Evolutionary conservation across 2,329 filamentous ascomycete genomes (phyloP), one percentile per base, ranked within the genome.

Genomic region (Neurospora sp.): DNA sequence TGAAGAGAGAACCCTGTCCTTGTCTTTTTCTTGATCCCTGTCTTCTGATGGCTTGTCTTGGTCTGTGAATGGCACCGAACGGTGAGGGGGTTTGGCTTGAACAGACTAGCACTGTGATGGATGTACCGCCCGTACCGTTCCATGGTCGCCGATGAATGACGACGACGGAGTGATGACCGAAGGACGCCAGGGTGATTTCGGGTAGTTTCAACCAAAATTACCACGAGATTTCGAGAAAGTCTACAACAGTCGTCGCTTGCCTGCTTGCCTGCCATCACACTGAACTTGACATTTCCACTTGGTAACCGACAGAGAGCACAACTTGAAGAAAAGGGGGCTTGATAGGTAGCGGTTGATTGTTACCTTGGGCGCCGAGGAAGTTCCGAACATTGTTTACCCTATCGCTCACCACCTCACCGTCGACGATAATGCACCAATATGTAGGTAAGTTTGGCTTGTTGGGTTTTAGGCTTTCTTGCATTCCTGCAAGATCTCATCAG

Each of bases 41-140:
- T 73, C 71, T 73, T 67, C 72, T 74, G 52, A 75, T 74, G 75
- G 75, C 69, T 69, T 72, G 69, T 71, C 57, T 69, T 73, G 46
- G 39, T 69, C 57, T 19, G 57, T 46, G 69, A 69, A 68, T 67
- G 70, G 66, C 69, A 69, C 73, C 70, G 73, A 73, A 62, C 52
- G 52, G 71, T 71, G 70, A 72, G 69, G 69, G 38, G 57, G 39
- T 66, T 40, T 19, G 37, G 68, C 62, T 39, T 17, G 17, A 46
- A 67, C 28, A 28, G 39, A 37, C n/a, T 72, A 73, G 71, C 74
- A 74, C 74, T 74, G 73, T 71, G 65, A 28, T 62, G 28, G 52
- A 62, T 4, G 52, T 33, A 62, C 10, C 52, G 43, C 5, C 40
- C 36, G 67, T 68, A 72, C 69, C 69, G 57, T 69, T 40, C 33